These are phyloP conservation scores for Penicillium freii DNA, from an alignment of 2,329 filamentous ascomycete genomes.

Conservation along the genomic window DNA sequence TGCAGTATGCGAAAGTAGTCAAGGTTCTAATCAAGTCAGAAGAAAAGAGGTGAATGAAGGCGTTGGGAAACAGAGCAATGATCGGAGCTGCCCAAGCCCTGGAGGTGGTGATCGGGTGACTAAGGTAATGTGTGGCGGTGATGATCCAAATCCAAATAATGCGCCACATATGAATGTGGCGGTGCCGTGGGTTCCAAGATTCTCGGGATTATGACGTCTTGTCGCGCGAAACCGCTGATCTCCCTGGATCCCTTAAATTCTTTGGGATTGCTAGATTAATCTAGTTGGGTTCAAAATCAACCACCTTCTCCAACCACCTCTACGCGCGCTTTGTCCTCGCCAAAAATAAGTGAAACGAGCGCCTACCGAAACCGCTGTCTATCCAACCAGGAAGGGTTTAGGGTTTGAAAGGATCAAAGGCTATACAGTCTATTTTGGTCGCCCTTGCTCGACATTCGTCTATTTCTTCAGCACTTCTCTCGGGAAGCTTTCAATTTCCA, in stretches of 20 bases:
- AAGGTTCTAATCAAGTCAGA: neutral
- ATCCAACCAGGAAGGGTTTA: slow-evolving; percentile 3
- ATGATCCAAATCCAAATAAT: neutral
- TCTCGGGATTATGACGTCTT: slow-evolving; percentile 26
- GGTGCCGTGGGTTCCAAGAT: slow-evolving; percentile 18
- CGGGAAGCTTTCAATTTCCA: neutral
- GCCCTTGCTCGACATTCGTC: neutral
- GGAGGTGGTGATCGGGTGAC: slow-evolving; percentile 18
- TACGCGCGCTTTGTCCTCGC: slow-evolving; percentile 1
- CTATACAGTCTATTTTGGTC: slow-evolving; percentile 17
- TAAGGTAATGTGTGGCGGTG: slow-evolving; percentile 19
- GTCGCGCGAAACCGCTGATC: slow-evolving; percentile 1
- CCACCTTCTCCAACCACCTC: neutral
- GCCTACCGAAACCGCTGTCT: slow-evolving; percentile 13
- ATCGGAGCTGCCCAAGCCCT: slow-evolving; percentile 15
- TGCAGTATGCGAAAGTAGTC: neutral
- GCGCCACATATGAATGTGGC: slow-evolving; percentile 18
- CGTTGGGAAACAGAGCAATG: slow-evolving; percentile 10
- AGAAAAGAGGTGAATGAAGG: slow-evolving; percentile 1
- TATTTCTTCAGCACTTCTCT: slow-evolving; percentile 4
- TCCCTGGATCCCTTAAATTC: neutral
- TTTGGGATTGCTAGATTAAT: slow-evolving; percentile 10
- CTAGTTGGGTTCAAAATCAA: neutral
- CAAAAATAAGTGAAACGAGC: slow-evolving; percentile 7
- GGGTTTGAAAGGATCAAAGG: slow-evolving; percentile 4